These are phyloP conservation scores for Tubosaeta sp. DNA, from an alignment of 768 basidiomycete genomes.

Conservation along the genomic window DNA sequence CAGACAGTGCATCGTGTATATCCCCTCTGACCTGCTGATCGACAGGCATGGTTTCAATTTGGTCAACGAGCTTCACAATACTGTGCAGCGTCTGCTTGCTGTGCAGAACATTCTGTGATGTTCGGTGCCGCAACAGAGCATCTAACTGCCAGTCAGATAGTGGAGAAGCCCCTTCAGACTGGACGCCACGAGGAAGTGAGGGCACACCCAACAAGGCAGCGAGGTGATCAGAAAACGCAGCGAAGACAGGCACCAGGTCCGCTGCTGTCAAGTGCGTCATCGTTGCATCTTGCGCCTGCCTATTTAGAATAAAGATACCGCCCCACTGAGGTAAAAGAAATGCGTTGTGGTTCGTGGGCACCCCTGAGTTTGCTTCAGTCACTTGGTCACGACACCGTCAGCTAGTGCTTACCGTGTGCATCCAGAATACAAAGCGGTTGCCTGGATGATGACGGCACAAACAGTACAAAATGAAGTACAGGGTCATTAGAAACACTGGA, in stretches of 20 bases:
- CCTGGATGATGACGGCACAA: slow-evolving; percentile 69
- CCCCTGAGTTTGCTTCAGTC: slow-evolving; percentile 35
- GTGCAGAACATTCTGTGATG: slow-evolving; percentile 61
- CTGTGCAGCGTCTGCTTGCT: slow-evolving; percentile 75
- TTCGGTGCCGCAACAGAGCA: slow-evolving; percentile 64
- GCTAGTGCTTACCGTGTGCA: slow-evolving; percentile 39
- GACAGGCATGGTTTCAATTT: slow-evolving; percentile 92
- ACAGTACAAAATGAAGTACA: slow-evolving; percentile 88
- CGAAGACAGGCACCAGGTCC: slow-evolving; percentile 52
- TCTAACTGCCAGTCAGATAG: slow-evolving; percentile 80
- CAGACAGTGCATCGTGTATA: slow-evolving; percentile 63
- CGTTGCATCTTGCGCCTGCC: slow-evolving; percentile 28
- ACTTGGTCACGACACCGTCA: slow-evolving; percentile 3
- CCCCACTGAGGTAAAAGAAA: slow-evolving; percentile 96
- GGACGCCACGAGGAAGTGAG: slow-evolving; percentile 47
- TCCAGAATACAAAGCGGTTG: slow-evolving; percentile 68
- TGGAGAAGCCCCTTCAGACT: slow-evolving; percentile 19
- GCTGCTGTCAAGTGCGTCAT: slow-evolving; percentile 31
- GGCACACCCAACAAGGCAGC: slow-evolving; percentile 80
- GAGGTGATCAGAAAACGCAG: slow-evolving; percentile 67
- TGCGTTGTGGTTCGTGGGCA: slow-evolving; percentile 48
- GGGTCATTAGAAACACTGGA: slow-evolving; percentile 92
- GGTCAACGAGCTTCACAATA: slow-evolving; percentile 78
- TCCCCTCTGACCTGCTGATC: slow-evolving; percentile 70
- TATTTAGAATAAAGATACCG: slow-evolving; percentile 77